Base-by-base conservation (phyloP, 371 early-diverging fungal species). In the Mucor velutinosus region DNA sequence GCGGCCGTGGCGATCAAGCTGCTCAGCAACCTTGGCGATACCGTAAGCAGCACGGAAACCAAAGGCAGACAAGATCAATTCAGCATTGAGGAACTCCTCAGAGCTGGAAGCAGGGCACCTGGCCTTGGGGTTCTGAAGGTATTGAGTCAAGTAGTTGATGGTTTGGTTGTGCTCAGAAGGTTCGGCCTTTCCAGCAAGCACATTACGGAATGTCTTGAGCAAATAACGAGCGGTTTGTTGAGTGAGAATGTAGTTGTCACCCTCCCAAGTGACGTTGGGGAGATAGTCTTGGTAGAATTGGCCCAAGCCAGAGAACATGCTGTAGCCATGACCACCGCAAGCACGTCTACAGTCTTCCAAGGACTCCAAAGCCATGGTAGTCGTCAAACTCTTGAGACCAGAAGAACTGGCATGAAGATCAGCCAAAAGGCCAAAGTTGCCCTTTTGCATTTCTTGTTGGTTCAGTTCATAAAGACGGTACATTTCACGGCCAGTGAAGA, bases 371-470 rank as follows among this genome's bases (percentile, higher is more conserved):
- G 87, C 90, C 69, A 90, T 80, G 25, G 90, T 91, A 0, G 94
- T 93, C 23, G 87, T 86, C 79, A 92, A 86, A 37, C 89, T 85
- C 83, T 96, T 96, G 60, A 96, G 85, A 12, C 93, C 94, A 1
- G 94, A 92, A 0, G 91, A 90, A 62, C 89, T 89, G 32, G 93
- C 94, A 74, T 96, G 96, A 0, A 95, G 86, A 74, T 94, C 95
- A 65, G 92, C 90, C 56, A 95, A 79, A 59, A 85, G 62, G 30
- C 71, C 67, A 35, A 78, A 83, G 64, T 89, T 83, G 7, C 86
- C 83, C 21, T 82, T 61, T 39, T 80, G 65, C 64, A 93, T 86
- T n/a, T 81, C 85, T 8, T 67, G 72, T 70, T 90, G 84, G 61
- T 86, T 81, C 32, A 84, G 70, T 29, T 85, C 61, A 75, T 93